Evolutionary conservation across 257 asterid species (phyloP).

Genomic region (Anisodus tanguticus): DNA sequence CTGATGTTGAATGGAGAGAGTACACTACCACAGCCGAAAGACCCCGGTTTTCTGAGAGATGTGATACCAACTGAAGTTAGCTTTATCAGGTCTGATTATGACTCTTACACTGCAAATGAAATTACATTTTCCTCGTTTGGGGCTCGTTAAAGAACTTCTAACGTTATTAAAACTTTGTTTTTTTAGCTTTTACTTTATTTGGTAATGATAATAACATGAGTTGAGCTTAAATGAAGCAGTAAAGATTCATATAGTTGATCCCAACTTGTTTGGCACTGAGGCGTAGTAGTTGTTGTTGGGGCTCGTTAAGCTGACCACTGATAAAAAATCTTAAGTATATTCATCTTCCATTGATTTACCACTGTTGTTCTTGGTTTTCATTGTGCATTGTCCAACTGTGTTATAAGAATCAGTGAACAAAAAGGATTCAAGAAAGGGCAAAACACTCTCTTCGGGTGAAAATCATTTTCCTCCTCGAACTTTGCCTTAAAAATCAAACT

Average conservation of each 20-base stretch:
- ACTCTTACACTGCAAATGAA: conserved; percentile 20
- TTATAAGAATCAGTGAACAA: background rate
- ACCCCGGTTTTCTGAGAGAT: conserved; percentile 40
- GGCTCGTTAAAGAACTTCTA: conserved; percentile 36
- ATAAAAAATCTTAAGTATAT: background rate
- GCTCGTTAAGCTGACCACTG: background rate
- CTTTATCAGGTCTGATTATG: background rate
- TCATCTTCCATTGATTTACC: background rate
- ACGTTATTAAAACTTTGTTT: conserved; percentile 34
- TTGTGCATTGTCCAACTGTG: background rate
- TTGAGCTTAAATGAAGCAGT: background rate
- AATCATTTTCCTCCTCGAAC: background rate
- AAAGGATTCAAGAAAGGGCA: background rate
- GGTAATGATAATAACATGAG: conserved; percentile 41
- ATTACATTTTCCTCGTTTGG: conserved; percentile 14
- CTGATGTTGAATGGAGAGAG: conserved; percentile 40
- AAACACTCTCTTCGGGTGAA: background rate
- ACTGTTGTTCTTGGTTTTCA: background rate
- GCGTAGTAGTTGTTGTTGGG: too few species aligned
- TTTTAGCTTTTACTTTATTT: conserved; percentile 35
- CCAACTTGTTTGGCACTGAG: background rate
- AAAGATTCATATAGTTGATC: background rate
- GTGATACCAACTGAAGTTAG: conserved; percentile 8
- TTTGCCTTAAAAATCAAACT: background rate
- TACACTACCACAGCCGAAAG: conserved; percentile 35